Base-by-base conservation (phyloP, 768 basidiomycete species). In the Mycena sanguinolenta region DNA sequence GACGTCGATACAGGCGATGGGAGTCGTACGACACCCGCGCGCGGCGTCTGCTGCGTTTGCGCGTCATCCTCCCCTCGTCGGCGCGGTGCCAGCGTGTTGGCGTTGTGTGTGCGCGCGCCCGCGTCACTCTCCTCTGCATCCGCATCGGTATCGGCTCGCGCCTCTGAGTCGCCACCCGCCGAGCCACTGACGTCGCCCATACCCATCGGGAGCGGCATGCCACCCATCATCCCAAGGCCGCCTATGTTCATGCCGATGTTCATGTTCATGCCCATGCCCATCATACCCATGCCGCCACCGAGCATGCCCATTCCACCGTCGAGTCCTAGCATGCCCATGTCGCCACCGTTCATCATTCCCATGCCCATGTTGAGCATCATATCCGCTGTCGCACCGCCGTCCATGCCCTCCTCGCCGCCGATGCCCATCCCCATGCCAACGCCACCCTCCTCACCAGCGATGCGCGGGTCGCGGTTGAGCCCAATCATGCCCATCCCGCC, bases 311-410 rank as follows among this genome's bases (percentile, higher is more conserved):
- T 53, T 9, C 66, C 66, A 17, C 66, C 66, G 21, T 38, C 68
- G 53, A 66, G 57, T 2, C 67, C 67, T 8, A 63, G 67, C 68
- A 69, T 69, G n/a, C 62, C 49, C 49, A 46, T 46, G 44, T n/a
- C 65, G 55, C 64, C 71, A 42, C 53, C 55, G 36, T 71, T 67
- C 66, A 72, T 72, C 71, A 72, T 72, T 6, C 65, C 69, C 42
- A 67, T 53, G 23, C 71, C 71, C 71, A 73, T 69, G 21, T 73
- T 72, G 63, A 72, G 71, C 71, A 73, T 69, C 67, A 72, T 68
- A 44, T 62, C 50, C 32, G 66, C 61, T 25, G 64, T 49, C 28
- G 62, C 71, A 19, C 59, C 67, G 0, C 54, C 72, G 16, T 65
- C 72, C 6, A 71, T 62, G 14, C 73, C 70, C 52, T 34, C 32